These are phyloP conservation scores for Ophiostoma triangulosporum DNA, from an alignment of 2,329 filamentous ascomycete genomes.

Conservation along the genomic window DNA sequence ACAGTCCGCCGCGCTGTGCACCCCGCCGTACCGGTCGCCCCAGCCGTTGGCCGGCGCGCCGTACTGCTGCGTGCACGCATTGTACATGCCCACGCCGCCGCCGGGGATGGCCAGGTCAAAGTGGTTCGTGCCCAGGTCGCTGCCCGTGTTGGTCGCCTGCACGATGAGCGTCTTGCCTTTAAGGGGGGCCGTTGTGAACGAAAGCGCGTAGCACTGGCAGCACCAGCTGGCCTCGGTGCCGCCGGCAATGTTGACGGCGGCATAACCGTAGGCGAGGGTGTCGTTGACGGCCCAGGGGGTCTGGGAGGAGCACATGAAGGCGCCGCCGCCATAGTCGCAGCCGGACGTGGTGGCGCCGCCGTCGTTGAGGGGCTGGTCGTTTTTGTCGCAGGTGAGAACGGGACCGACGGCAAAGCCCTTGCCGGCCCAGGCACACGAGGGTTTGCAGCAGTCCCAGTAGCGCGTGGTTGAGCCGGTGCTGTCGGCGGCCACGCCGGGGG, in stretches of 20 bases:
- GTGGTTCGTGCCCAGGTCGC: constrained; percentile 38
- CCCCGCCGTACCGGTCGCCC: constrained; percentile 46
- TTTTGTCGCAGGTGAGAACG: constrained; percentile 33
- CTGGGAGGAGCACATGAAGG: constrained; percentile 41
- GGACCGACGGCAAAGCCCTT: constrained; percentile 31
- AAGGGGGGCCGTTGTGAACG: constrained; percentile 41
- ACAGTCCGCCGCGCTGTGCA: constrained; percentile 37
- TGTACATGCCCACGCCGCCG: constrained; percentile 39
- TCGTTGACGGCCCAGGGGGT: constrained; percentile 37
- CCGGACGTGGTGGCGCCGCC: constrained; percentile 20
- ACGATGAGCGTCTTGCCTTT: constrained; percentile 46
- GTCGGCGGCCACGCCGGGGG: constrained; percentile 1
- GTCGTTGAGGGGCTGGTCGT: constrained; percentile 35
- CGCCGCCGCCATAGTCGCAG: constrained; percentile 29
- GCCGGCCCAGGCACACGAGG: constrained; percentile 40
- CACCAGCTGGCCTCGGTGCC: constrained; percentile 32
- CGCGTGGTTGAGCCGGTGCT: constrained; percentile 12
- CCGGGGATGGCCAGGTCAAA: constrained; percentile 41
- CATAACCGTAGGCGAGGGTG: constrained; percentile 39
- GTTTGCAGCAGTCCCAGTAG: constrained; percentile 55
- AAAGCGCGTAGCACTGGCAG: constrained; percentile 46
- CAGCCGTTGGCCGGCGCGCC: constrained; percentile 34
- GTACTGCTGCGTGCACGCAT: constrained; percentile 32
- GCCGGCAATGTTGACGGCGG: constrained; percentile 33
- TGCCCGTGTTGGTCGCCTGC: constrained; percentile 46